Evolutionary conservation across 179 eudicot genomes (phyloP).

Genomic region (Heliamphora pulchella): DNA sequence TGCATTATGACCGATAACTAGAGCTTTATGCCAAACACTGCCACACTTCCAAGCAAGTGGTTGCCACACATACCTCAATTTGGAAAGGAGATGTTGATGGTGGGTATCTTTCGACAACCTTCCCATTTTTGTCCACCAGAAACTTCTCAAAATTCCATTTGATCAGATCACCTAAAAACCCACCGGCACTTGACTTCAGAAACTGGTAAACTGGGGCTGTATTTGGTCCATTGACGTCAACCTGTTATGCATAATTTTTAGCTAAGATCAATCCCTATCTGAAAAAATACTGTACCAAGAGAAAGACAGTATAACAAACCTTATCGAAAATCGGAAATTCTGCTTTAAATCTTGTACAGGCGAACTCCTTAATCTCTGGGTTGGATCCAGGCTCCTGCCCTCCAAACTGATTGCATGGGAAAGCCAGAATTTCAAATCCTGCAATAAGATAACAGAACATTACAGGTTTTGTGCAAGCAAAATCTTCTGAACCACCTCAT

Average conservation of each 20-base stretch:
- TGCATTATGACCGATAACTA: not conserved
- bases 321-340: constrained; percentile 93
- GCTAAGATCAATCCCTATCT: not conserved
- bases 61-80: constrained; percentile 56
- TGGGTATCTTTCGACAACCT: constrained; percentile 79
- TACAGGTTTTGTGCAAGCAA: not conserved
- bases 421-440: constrained; percentile 93
- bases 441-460: constrained; percentile 16
- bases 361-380: constrained; percentile 74
- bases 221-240: constrained; percentile 85
- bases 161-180: constrained; percentile 76
- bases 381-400: constrained; percentile 95
- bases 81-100: constrained; percentile 89
- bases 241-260: constrained; percentile 38
- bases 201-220: constrained; percentile 90
- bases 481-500: not conserved
- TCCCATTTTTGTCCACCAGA: constrained; percentile 81
- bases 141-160: constrained; percentile 99
- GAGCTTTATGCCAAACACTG: not conserved
- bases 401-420: constrained; percentile 97
- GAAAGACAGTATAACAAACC: constrained; percentile 30
- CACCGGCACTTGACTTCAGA: constrained; percentile 80
- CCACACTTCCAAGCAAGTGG: not conserved
- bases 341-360: constrained; percentile 83
- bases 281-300: not conserved